Evolutionary conservation across 768 basidiomycete genomes (phyloP), one percentile per base, ranked within the genome.

Genomic region (Scleroderma citrinum): DNA sequence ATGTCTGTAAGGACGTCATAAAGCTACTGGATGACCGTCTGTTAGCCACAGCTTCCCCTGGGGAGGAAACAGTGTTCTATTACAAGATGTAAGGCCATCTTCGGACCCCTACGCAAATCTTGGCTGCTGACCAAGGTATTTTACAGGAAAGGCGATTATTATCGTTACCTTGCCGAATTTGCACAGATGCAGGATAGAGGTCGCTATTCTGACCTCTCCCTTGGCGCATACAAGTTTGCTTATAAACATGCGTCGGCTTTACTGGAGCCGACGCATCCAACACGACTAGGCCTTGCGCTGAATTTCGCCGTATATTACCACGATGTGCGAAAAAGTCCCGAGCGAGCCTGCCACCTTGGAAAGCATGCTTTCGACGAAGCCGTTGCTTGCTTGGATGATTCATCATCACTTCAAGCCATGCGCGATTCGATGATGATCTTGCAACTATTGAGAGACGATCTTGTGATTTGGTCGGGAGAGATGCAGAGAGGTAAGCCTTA

Each of bases 281-380:
- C 92, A 53, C 80, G 90, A 58, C 73, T 94, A 50, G 92, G 91
- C 31, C 73, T 94, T 44, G 90, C 91, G 30, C 76, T 94, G 60
- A 94, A 93, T 72, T 92, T 94, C 70, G 85, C 89, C n/a, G 92
- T 94, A 44, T 94, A 88, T 73, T 92, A 87, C 67, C 91, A 91
- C 65, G 77, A 93, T 65, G 88, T 92, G 59, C 77, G 82, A 56
- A 82, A 84, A 66, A 87, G 85, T 62, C 88, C 92, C 21, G 87
- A 90, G 61, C 76, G 87, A 54, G 91, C 91, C 29, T 92, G 89
- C 65, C 86, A 87, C 64, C 75, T 93, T 50, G 91, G 89, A 44
- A 93, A 93, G 70, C 87, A 89, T 62, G 92, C 91, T 3, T 92
- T 94, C 65, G 92, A 94, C 66, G 88, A 92, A 59, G 92, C 91